These are phyloP conservation scores for Primulina huaijiensis DNA, from an alignment of 257 asterid genomes.

Conservation along the genomic window DNA sequence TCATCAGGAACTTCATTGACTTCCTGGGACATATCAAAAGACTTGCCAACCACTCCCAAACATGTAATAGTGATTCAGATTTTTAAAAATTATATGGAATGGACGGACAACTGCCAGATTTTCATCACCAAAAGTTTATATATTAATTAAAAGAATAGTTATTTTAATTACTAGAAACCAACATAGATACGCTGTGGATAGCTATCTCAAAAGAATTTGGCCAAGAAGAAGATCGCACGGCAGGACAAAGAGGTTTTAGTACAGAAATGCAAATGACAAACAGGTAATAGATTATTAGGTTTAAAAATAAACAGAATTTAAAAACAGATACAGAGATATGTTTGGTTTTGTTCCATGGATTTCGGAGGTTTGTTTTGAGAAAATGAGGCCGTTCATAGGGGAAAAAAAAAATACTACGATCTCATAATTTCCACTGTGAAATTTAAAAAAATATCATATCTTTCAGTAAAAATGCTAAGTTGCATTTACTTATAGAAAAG, in stretches of 20 bases:
- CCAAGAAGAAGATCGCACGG: background rate
- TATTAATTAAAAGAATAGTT: background rate
- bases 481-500: background rate
- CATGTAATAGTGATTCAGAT: background rate
- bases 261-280: too few species aligned
- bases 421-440: background rate
- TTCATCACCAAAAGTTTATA: background rate
- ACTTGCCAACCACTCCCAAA: conserved; percentile 20
- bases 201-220: background rate
- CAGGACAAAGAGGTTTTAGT: background rate
- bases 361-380: background rate
- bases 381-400: background rate
- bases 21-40: conserved; percentile 49
- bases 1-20: conserved; percentile 41
- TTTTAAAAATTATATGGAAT: conserved; percentile 12
- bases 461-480: background rate
- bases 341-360: background rate
- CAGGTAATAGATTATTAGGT: background rate
- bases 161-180: background rate
- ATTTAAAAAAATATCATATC: too few species aligned
- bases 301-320: too few species aligned
- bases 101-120: background rate
- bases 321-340: background rate
- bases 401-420: too few species aligned
- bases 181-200: background rate